These are phyloP conservation scores for Sporothrix curviconia DNA, from an alignment of 2,329 filamentous ascomycete species.

Conservation along the genomic window DNA sequence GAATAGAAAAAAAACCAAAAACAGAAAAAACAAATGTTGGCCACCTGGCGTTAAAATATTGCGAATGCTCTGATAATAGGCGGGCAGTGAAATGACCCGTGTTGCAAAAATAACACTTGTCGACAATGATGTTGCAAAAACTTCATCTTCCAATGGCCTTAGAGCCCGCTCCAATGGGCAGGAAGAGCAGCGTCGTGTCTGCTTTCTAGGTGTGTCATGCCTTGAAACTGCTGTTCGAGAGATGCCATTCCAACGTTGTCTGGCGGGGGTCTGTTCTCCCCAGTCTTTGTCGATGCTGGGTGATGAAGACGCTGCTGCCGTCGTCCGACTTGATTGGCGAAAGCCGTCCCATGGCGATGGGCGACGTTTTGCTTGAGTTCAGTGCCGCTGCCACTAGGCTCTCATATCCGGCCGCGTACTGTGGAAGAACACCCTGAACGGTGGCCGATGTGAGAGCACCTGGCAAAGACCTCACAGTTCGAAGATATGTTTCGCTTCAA, in stretches of 20 bases:
- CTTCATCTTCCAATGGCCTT: not conserved
- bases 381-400: conserved; percentile 17
- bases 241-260: conserved; percentile 22
- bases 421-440: conserved; percentile 41
- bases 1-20: too few relatives aligned
- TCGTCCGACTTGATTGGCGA: conserved; percentile 19
- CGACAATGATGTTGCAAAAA: conserved; percentile 1
- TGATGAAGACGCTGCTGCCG: conserved; percentile 16
- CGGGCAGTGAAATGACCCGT: too few relatives aligned
- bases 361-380: conserved; percentile 10
- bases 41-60: too few relatives aligned
- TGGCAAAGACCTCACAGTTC: conserved; percentile 29
- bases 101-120: conserved; percentile 1
- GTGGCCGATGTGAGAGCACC: conserved; percentile 46
- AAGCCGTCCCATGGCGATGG: conserved; percentile 15
- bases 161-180: conserved; percentile 11
- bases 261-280: conserved; percentile 39
- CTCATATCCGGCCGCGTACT: conserved; percentile 17
- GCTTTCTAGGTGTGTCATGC: conserved; percentile 13
- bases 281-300: conserved; percentile 28
- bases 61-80: too few relatives aligned
- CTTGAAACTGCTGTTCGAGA: conserved; percentile 26
- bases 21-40: too few relatives aligned
- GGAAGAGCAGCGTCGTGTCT: conserved; percentile 16
- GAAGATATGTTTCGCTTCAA: conserved; percentile 41